phyloP scores from a whole-genome alignment of 2,329 filamentous ascomycete genomes.

The Ampelomyces quisqualis region DNA sequence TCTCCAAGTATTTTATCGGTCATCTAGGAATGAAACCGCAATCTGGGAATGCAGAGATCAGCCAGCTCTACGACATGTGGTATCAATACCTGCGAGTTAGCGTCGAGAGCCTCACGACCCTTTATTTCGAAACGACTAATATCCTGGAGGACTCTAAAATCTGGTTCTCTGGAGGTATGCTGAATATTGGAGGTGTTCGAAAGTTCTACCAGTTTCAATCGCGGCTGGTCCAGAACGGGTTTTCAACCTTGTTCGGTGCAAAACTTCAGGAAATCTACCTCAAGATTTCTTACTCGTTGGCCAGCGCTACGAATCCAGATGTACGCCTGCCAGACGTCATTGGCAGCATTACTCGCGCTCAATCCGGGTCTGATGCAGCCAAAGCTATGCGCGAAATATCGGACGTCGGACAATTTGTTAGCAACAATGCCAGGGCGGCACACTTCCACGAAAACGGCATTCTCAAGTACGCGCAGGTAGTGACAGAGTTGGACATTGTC shows the following conservation, averaged over 20 bases:
- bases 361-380: slow-evolving; percentile 50
- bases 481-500: slow-evolving; percentile 19
- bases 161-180: slow-evolving; percentile 51
- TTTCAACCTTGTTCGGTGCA: slow-evolving; percentile 54
- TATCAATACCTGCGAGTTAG: slow-evolving; percentile 51
- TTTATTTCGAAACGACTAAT: slow-evolving; percentile 57
- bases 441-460: slow-evolving; percentile 25
- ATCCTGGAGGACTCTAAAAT: slow-evolving; percentile 51
- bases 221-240: slow-evolving; percentile 54
- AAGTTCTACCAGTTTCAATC: slow-evolving; percentile 58
- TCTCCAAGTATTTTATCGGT: slow-evolving; percentile 58
- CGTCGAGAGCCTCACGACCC: slow-evolving; percentile 55
- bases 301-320: slow-evolving; percentile 41
- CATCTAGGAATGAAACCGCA: slow-evolving; percentile 55
- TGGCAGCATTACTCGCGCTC: slow-evolving; percentile 46
- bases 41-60: slow-evolving; percentile 48
- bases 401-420: slow-evolving; percentile 55
- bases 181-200: slow-evolving; percentile 54
- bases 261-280: slow-evolving; percentile 57
- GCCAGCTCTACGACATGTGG: slow-evolving; percentile 54
- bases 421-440: slow-evolving; percentile 42
- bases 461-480: slow-evolving; percentile 17
- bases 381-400: slow-evolving; percentile 52
- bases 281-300: slow-evolving; percentile 54
- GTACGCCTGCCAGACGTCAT: slow-evolving; percentile 50